Base-by-base conservation (phyloP, 192 early-diverging fungal genomes). In the Funneliformis mosseae region DNA sequence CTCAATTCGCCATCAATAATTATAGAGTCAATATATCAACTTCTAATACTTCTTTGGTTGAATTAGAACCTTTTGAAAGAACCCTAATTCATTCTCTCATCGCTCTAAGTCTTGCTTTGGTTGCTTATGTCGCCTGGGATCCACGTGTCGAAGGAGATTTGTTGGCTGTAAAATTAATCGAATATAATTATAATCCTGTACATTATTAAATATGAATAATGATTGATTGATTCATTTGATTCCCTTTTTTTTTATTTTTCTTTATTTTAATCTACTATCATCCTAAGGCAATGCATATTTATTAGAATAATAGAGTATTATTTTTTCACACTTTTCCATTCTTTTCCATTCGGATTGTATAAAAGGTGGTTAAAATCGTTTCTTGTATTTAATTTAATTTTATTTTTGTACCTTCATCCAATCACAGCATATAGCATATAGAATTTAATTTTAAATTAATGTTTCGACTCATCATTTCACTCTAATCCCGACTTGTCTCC, bases 51-150 rank as follows among this genome's bases (percentile, higher is more conserved):
- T 66, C 64, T 16, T 66, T 66, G 16, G 27, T 33, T 33, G 28
- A 66, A 38, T 38, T 66, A 28, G 64, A n/a, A 38, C 64, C 64
- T 16, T 66, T 25, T 25, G 64, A 66, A 66, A 38, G 28, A 5
- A 14, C 28, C 16, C 11, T 66, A 5, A 33, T 66, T 3, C 64
- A 66, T 66, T 66, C 28, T 33, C 28, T 66, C 12, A 33, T 66
- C 25, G 64, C 64, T 28, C 11, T 66, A 66, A 66, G 64, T 66
- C 64, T 66, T 66, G 64, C 64, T 14, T 66, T 66, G 16, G 28
- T 66, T 12, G 64, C 33, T 8, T 66, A 27, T 33, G 64, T 27
- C 14, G 64, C 64, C 16, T 66, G n/a, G 27, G 28, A 66, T 25
- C 64, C 64, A 33, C 28, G 28, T 6, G 64, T 66, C 27, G 23